Base-by-base conservation (phyloP, 1,139 yeast genomes). In the Arxiozyma heterogenica region DNA sequence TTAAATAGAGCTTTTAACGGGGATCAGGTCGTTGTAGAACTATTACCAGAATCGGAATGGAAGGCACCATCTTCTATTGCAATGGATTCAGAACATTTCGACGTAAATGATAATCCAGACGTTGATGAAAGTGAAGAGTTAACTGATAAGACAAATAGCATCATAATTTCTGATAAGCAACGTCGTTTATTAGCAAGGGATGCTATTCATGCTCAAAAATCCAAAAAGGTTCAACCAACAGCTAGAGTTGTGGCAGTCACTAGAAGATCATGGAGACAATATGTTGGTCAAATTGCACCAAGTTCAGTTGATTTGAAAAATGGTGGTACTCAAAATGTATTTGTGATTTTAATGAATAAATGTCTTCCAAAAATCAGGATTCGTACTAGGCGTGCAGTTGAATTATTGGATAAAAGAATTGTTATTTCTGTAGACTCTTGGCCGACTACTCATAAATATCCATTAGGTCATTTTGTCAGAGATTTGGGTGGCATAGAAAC, bases 381-480 rank as follows among this genome's bases (percentile, higher is more conserved):
- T 53, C 79, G 86, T 58, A 93, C 98, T 0, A 81, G 97, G 68
- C 83, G 91, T 64, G 91, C 96, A 0, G 78, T 77, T 52, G 95
- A 86, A 55, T 77, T 93, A 23, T 71, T 84, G 42, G 96, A 95
- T 3, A 85, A 91, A 69, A 82, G 98, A 69, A 86, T 94, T 54
- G 96, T 94, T 8, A 83, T 93, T 25, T 89, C 95, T 0, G 84
- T 94, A 50, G 99, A 94, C 66, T 79, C 90, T 15, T 94, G 99
- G 99, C 86, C 95, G 1, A 74, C 82, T 1, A 78, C 81, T 57
- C 86, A 96, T 15, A 84, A 88, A 59, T 83, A 83, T 61, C 98
- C 99, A 1, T 86, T 86, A 63, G 99, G 98, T 5, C 99, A 94
- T 71, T 93, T 90, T 66, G 93, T 93, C 3, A 80, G 97, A 63